Base-by-base conservation (phyloP, 1,284 basidiomycete genomes). In the Cryptococcus amylolentus region DNA sequence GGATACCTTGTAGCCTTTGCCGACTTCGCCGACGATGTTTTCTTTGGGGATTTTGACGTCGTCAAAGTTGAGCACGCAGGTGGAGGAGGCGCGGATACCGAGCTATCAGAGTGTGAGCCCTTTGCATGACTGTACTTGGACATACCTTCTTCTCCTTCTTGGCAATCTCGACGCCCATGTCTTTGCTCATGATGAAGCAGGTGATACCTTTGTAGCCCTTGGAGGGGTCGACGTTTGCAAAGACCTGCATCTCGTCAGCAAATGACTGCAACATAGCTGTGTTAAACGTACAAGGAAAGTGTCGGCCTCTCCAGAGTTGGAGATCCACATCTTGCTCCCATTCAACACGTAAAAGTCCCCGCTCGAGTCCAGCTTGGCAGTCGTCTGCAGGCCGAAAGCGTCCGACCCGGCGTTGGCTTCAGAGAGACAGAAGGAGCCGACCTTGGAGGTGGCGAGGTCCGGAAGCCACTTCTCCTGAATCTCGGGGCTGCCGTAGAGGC, bases 301-400 rank as follows among this genome's bases (percentile, higher is more conserved):
- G 55, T 93, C 93, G 5, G 96, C 96, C 78, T 99, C 95, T 61
- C 86, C 86, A 7, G 91, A 93, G 81, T 98, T 99, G 48, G 96
- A 98, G 70, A 99, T 98, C 95, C 95, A 98, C 93, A 97, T 95
- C 83, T 99, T 99, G 64, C 89, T 90, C 39, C 95, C 95, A 69
- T 94, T 95, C 60, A 98, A 76, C 35, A 91, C 81, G 82, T 88
- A 97, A 65, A 78, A 78, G 51, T 80, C 80, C 65, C 89, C 78
- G 69, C 87, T 84, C 23, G 87, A 87, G 60, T 91, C 88, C 75
- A 89, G 91, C 77, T 83, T 88, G 38, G 93, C 91, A 13, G 88
- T 88, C 2, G 96, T 95, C 77, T 96, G 91, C 52, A 99, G 82
- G 0, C 93, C 93, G 72, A 99, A 99, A 0, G 95, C 95, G 73